These are phyloP conservation scores for Exobasidium rhododendri DNA, from an alignment of 1,284 basidiomycete genomes.

Conservation along the genomic window DNA sequence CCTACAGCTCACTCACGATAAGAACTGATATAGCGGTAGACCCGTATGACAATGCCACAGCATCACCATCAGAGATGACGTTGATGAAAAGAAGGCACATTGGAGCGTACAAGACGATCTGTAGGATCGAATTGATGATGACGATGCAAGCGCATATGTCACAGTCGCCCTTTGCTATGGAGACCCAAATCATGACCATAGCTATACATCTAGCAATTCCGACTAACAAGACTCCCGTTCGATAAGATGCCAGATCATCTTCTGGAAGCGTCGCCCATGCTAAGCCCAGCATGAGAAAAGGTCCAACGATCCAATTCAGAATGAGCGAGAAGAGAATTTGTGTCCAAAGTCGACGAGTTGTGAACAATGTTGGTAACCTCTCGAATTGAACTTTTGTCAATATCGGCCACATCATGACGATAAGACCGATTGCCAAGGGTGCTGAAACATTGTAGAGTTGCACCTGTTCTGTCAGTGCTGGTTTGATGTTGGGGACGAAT, in stretches of 20 bases:
- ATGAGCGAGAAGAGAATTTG: slow-evolving; percentile 70
- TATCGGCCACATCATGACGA: slow-evolving; percentile 89
- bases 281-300: slow-evolving; percentile 71
- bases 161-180: slow-evolving; percentile 65
- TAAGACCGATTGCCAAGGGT: slow-evolving; percentile 56
- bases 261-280: slow-evolving; percentile 77
- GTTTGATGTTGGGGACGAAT: slow-evolving; percentile 22
- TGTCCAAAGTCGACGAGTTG: slow-evolving; percentile 64
- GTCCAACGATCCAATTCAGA: slow-evolving; percentile 81
- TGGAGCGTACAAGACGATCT: slow-evolving; percentile 75
- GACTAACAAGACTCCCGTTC: slow-evolving; percentile 63
- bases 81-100: slow-evolving; percentile 74
- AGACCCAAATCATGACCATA: slow-evolving; percentile 31
- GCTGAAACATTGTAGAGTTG: slow-evolving; percentile 53
- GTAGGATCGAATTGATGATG: slow-evolving; percentile 63
- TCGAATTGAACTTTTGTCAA: slow-evolving; percentile 75
- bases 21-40: slow-evolving; percentile 69
- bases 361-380: slow-evolving; percentile 64
- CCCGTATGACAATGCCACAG: slow-evolving; percentile 65
- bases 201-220: slow-evolving; percentile 61
- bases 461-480: slow-evolving; percentile 1
- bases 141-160: slow-evolving; percentile 73
- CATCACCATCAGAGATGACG: slow-evolving; percentile 58
- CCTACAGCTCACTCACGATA: neutral
- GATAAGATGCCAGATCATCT: slow-evolving; percentile 57